phyloP scores from a whole-genome alignment of 495 filamentous ascomycete genomes.

The Lepraria neglecta region DNA sequence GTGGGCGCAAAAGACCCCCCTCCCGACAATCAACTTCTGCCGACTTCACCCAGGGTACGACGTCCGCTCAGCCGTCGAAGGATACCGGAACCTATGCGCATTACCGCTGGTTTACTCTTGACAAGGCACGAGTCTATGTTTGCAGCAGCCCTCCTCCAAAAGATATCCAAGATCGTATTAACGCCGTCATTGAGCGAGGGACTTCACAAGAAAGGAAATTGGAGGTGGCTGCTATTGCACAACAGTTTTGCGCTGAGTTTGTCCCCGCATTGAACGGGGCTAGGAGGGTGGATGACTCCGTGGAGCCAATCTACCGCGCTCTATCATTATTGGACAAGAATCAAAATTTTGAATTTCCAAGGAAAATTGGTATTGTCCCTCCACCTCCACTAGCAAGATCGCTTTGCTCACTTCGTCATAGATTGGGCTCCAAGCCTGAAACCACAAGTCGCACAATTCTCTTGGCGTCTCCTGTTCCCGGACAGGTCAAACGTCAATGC shows the following conservation, averaged over 20 bases:
- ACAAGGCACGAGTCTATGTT: too few species aligned
- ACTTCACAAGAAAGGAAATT: too few species aligned
- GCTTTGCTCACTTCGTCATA: constrained; percentile 10
- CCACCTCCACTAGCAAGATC: too few species aligned
- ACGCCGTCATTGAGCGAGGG: too few species aligned
- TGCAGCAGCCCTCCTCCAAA: too few species aligned
- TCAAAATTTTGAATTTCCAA: constrained; percentile 12
- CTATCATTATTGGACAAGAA: constrained; percentile 11
- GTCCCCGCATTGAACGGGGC: constrained; percentile 6
- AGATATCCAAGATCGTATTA: too few species aligned
- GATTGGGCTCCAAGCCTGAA: constrained; percentile 24
- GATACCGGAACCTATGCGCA: neutral
- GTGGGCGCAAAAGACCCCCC: neutral
- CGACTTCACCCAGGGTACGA: neutral
- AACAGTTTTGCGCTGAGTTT: neutral
- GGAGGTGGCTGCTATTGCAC: too few species aligned
- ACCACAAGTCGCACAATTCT: constrained; percentile 6
- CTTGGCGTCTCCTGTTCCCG: neutral
- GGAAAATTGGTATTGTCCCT: constrained; percentile 20
- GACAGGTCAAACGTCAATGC: neutral
- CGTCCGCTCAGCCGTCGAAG: neutral
- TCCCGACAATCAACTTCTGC: neutral
- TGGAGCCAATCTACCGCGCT: constrained; percentile 14
- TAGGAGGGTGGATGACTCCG: constrained; percentile 14
- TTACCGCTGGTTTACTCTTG: neutral